phyloP scores from a whole-genome alignment of 768 basidiomycete genomes.

The Pleurotus ostreatus region DNA sequence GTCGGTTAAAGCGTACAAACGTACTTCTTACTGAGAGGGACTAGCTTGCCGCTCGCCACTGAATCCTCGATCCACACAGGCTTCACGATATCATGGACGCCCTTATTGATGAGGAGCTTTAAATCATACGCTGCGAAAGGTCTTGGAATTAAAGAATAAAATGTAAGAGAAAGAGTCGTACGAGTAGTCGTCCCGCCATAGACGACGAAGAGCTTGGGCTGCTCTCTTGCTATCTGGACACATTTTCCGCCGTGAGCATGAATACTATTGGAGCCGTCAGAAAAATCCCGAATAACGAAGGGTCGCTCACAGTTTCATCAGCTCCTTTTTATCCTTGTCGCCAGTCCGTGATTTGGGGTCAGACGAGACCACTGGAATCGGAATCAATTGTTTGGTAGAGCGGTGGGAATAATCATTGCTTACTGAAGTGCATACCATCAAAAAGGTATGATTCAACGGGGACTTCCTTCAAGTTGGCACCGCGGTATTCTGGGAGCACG shows the following conservation, averaged over 20 bases:
- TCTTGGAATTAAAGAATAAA: background rate
- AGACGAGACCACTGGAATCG: slow-evolving; percentile 61
- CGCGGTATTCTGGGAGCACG: slow-evolving; percentile 64
- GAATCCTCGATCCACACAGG: slow-evolving; percentile 84
- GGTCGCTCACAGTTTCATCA: slow-evolving; percentile 58
- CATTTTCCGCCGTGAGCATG: slow-evolving; percentile 65
- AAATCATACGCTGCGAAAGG: slow-evolving; percentile 58
- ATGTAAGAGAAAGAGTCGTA: slow-evolving; percentile 29
- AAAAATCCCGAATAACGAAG: background rate
- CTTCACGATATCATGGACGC: slow-evolving; percentile 64
- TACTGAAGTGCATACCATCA: slow-evolving; percentile 75
- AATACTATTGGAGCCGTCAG: slow-evolving; percentile 42
- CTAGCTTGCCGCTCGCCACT: slow-evolving; percentile 48
- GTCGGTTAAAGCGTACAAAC: background rate
- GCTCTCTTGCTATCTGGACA: slow-evolving; percentile 55
- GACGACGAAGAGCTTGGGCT: slow-evolving; percentile 52
- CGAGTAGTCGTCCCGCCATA: slow-evolving; percentile 70
- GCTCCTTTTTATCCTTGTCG: slow-evolving; percentile 62
- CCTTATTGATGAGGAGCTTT: slow-evolving; percentile 67
- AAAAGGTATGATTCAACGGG: slow-evolving; percentile 64
- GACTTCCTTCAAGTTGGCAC: slow-evolving; percentile 58
- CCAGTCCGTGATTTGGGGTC: slow-evolving; percentile 69
- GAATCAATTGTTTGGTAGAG: background rate
- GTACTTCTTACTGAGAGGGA: slow-evolving; percentile 70
- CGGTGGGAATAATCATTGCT: slow-evolving; percentile 21